A percentile compares a stretch with the other conserved stretches of the same genome.
Conservation (phyloP, 495 filamentous ascomycete genomes). For the Margaritispora aquatica region DNA sequence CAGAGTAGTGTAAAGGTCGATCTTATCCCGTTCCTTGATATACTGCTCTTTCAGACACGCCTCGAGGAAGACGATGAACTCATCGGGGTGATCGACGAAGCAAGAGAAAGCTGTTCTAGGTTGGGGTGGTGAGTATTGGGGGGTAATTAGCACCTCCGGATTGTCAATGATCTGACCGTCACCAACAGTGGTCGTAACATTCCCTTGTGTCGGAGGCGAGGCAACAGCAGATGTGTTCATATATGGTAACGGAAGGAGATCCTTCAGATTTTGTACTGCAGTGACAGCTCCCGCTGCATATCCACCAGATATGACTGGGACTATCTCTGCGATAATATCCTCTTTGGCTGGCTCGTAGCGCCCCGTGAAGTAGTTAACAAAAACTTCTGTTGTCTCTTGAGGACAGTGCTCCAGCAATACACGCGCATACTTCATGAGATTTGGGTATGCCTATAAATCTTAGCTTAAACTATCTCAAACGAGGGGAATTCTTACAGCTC, state of each 20-base stretch:
- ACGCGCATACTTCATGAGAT: constrained; percentile 91
- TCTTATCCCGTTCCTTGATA: constrained; percentile 60
- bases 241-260: constrained; percentile 78
- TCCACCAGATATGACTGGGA: constrained; percentile 24
- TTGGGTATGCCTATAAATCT: constrained; percentile 63
- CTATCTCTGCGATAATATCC: constrained; percentile 39
- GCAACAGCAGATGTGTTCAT: constrained; percentile 56
- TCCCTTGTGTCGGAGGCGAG: constrained; percentile 34
- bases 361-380: constrained; percentile 90
- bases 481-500: constrained; percentile 47
- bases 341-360: constrained; percentile 69
- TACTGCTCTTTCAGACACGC: constrained; percentile 64
- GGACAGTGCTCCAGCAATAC: constrained; percentile 83
- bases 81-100: constrained; percentile 86
- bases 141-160: constrained; percentile 26
- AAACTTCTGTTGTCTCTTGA: constrained; percentile 69
- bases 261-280: constrained; percentile 75
- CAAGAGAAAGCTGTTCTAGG: constrained; percentile 92
- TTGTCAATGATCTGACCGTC: constrained; percentile 32
- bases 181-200: constrained; percentile 30
- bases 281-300: constrained; percentile 55
- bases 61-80: constrained; percentile 90
- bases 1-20: constrained; percentile 87
- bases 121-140: constrained; percentile 63
- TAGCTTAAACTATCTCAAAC: constrained; percentile 6